Evolutionary conservation across 1,139 yeast genomes (phyloP), one percentile per base, ranked within the genome.

Genomic region (Candida freyschussii): DNA sequence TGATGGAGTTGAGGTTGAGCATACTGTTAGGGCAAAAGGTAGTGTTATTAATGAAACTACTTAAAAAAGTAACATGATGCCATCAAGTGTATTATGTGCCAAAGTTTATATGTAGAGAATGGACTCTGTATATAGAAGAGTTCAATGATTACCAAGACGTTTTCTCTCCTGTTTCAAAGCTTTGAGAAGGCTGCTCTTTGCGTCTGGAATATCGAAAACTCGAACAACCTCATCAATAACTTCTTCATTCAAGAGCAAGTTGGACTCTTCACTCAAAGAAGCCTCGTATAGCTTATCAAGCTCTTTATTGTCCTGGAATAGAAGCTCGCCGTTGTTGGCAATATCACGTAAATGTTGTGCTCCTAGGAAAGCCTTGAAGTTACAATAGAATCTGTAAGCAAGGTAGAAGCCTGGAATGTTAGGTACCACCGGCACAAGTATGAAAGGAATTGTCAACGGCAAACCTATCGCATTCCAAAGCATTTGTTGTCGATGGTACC

Each of bases 331-430:
- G 24, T 41, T 31, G 27, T 40, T 30, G 1, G 51, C 62, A 24
- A 75, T 56, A 45, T 72, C 72, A 26, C 65, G 26, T 11, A 50
- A 59, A 51, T 85, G 94, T 44, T 69, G 65, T 7, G 86, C 84
- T 0, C 96, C 96, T 34, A 73, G 57, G 39, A 73, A 65, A 2
- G 96, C 96, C 52, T 82, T 84, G 52, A 78, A 67, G 55, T 89
- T 85, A 52, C 96, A 85, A 61, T 86, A 91, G 13, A 83, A 68
- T 44, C 98, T 68, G 57, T 82, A 91, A 6, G 83, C 67, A 27
- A 89, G 59, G 53, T 87, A 91, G 49, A 91, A 81, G 0, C 96
- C 96, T 0, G 98, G 98, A n/a, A 91, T 73, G 48, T 91, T 91
- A 13, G 98, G 98, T 2, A 89, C 56, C n/a, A 89, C 67, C 0